Evolutionary conservation across 116 monocot species (phyloP).

Genomic region (Iris pallida): DNA sequence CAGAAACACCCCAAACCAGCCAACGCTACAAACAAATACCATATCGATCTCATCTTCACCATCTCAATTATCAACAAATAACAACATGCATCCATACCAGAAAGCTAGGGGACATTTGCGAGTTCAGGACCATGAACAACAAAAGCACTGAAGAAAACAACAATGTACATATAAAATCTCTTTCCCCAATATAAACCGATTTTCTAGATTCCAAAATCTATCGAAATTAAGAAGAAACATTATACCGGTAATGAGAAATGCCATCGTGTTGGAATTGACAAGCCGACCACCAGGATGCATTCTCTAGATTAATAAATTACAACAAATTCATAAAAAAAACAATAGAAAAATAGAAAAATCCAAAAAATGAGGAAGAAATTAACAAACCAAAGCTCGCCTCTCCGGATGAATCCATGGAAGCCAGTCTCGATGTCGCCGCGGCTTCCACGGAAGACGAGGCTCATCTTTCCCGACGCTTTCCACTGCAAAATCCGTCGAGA

Average conservation of each 20-base stretch:
- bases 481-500: too few relatives aligned
- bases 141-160: too few relatives aligned
- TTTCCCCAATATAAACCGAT: too few relatives aligned
- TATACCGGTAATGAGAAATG: constrained; percentile 83
- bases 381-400: constrained; percentile 54
- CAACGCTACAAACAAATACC: constrained; percentile 43
- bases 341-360: background rate
- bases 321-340: too few relatives aligned
- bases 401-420: constrained; percentile 62
- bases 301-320: constrained; percentile 31
- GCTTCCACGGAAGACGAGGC: too few relatives aligned
- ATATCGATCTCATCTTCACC: too few relatives aligned
- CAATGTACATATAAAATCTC: too few relatives aligned
- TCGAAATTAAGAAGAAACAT: background rate
- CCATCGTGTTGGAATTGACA: constrained; percentile 73
- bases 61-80: too few relatives aligned
- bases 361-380: background rate
- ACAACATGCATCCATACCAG: too few relatives aligned
- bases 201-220: background rate
- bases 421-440: constrained; percentile 72
- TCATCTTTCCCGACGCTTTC: too few relatives aligned
- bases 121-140: too few relatives aligned
- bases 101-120: too few relatives aligned
- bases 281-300: constrained; percentile 60
- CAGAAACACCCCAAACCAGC: constrained; percentile 82